Evolutionary conservation across 2,329 filamentous ascomycete species (phyloP), one percentile per base, ranked within the genome.

Genomic region (Talaromyces sp.): DNA sequence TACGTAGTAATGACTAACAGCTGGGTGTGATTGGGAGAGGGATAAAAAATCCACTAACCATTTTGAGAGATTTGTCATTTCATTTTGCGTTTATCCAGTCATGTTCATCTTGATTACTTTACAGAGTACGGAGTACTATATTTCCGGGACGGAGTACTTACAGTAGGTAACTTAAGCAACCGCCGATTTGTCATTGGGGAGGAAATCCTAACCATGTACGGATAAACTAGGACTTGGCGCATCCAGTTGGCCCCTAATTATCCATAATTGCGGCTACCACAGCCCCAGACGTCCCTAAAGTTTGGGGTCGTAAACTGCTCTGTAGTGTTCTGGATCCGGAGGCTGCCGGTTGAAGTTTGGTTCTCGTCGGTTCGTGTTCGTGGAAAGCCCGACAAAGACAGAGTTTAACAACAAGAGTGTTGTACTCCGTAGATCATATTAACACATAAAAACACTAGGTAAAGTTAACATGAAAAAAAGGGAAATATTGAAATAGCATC

Each of bases 181-280:
- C n/a, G n/a, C n/a, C n/a, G n/a, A 58, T 58, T 58, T 58, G 56
- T 58, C 56, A 58, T 24, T 53, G 56, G 29, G 56, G n/a, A n/a
- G n/a, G n/a, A n/a, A n/a, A n/a, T n/a, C n/a, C n/a, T n/a, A 38
- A n/a, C 35, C 35, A 38, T 14, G 35, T 13, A 5, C 17, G 35
- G 35, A n/a, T n/a, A 38, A 38, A 38, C 14, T 17, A 14, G 11
- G 13, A 13, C 32, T 35, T 4, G 32, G 32, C 31, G 10, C 32
- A 38, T 3, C 14, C 35, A 38, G 35, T 8, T 38, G 35, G 35
- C 35, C 35, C 35, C 35, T 38, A n/a, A 38, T 38, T 38, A 17
- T 17, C 35, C 35, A 14, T 38, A n/a, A 38, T 38, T 38, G 35
- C 14, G 3, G 17, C 35, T 38, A 13, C 13, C 32, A 35, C 35